Evolutionary conservation across 495 filamentous ascomycete genomes (phyloP).

Genomic region (Talaromyces trachyspermus): DNA sequence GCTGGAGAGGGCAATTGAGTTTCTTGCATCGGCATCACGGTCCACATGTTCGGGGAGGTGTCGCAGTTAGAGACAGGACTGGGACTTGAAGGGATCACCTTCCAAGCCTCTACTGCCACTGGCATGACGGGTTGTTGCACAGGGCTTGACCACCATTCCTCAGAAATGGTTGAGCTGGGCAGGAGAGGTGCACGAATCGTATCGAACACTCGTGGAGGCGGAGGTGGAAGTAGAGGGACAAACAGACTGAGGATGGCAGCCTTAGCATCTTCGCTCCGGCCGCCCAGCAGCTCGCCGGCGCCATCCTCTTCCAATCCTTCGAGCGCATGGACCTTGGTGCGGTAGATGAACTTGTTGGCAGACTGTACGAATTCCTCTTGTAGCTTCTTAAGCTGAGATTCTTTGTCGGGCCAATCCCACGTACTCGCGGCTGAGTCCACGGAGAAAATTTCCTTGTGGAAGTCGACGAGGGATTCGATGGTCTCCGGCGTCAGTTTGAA

Average conservation of each 20-base stretch:
- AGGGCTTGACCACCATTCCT: slow-evolving; percentile 69
- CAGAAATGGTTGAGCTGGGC: slow-evolving; percentile 72
- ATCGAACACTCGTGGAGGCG: slow-evolving; percentile 88
- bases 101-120: slow-evolving; percentile 89
- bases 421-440: slow-evolving; percentile 82
- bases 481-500: slow-evolving; percentile 98
- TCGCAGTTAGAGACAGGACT: slow-evolving; percentile 65
- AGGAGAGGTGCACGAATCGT: slow-evolving; percentile 80
- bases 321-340: slow-evolving; percentile 79
- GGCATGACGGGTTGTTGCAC: slow-evolving; percentile 49
- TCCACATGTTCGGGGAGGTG: slow-evolving; percentile 69
- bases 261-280: slow-evolving; percentile 92
- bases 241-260: slow-evolving; percentile 76
- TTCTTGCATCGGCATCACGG: slow-evolving; percentile 56
- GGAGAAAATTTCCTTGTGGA: slow-evolving; percentile 95
- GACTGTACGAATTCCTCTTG: slow-evolving; percentile 97
- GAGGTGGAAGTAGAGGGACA: slow-evolving; percentile 84
- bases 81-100: slow-evolving; percentile 81
- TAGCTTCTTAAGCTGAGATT: slow-evolving; percentile 89
- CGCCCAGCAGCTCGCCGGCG: slow-evolving; percentile 84
- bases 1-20: slow-evolving; percentile 63
- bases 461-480: slow-evolving; percentile 90
- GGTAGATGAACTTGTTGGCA: slow-evolving; percentile 95
- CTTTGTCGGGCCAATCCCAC: slow-evolving; percentile 97
- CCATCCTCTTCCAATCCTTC: slow-evolving; percentile 97